A percentile compares a stretch with the other conserved stretches of the same genome.
phyloP scores from a whole-genome alignment of 2,329 filamentous ascomycete species.

The Meredithiella fracta region DNA sequence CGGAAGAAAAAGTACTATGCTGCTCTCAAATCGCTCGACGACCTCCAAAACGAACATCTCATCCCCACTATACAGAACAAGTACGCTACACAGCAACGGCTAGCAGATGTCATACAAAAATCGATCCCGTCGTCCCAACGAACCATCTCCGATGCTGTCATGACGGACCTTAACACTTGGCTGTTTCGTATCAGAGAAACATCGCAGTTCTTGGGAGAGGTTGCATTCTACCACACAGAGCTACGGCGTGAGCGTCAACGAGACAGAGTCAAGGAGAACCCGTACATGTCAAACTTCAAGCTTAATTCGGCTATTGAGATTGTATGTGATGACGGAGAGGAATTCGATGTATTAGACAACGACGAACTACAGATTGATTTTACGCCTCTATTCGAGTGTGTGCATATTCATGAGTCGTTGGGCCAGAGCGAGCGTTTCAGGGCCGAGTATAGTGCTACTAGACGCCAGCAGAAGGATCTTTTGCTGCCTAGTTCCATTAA shows the following conservation, averaged over 20 bases:
- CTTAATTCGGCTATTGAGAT: slow-evolving; percentile 92
- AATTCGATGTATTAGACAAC: slow-evolving; percentile 89
- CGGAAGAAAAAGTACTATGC: slow-evolving; percentile 91
- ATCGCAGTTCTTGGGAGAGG: slow-evolving; percentile 87
- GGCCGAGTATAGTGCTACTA: slow-evolving; percentile 77
- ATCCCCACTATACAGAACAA: slow-evolving; percentile 55
- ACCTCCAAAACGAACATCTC: slow-evolving; percentile 89
- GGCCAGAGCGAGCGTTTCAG: slow-evolving; percentile 85
- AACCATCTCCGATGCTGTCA: slow-evolving; percentile 87
- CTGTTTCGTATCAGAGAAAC: slow-evolving; percentile 87
- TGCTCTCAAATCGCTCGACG: slow-evolving; percentile 81
- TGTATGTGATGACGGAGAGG: slow-evolving; percentile 85
- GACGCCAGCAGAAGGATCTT: slow-evolving; percentile 80
- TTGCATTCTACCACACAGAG: slow-evolving; percentile 92
- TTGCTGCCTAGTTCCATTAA: slow-evolving; percentile 62
- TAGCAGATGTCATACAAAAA: slow-evolving; percentile 89
- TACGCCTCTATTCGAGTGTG: slow-evolving; percentile 78
- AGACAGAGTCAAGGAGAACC: slow-evolving; percentile 59
- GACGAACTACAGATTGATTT: slow-evolving; percentile 93
- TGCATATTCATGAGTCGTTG: slow-evolving; percentile 91
- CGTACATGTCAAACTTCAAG: slow-evolving; percentile 67
- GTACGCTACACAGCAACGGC: slow-evolving; percentile 84
- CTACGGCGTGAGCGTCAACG: slow-evolving; percentile 69
- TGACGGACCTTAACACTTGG: slow-evolving; percentile 95
- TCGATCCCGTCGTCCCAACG: slow-evolving; percentile 87